Base-by-base conservation (phyloP, 176 grass and related monocot genomes). In the Musa schizocarpa region DNA sequence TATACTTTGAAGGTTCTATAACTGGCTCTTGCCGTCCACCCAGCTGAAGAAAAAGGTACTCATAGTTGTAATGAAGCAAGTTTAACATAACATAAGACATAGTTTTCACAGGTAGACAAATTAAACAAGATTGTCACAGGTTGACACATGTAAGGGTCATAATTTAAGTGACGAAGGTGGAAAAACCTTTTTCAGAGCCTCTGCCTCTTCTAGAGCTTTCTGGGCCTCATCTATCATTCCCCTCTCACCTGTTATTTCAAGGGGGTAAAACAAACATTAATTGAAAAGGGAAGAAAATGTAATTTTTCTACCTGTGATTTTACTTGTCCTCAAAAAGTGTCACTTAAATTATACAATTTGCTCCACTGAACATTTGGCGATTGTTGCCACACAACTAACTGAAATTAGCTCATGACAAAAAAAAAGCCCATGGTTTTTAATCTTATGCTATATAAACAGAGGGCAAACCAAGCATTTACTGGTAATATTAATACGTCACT, bases 181-280 rank as follows among this genome's bases (percentile, higher is more conserved):
- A 49, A 14, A 49, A 80, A 80, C 78, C 78, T 80, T 80, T 80
- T 73, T 80, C 13, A 80, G 69, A 65, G 78, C 78, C 64, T 80
- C 78, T n/a, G 78, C 78, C 58, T 80, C 78, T 80, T 80, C 78
- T 22, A 80, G 71, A 73, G 69, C 69, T 65, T 80, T 80, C 20
- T 80, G 78, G 53, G 78, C 78, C 22, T 80, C 78, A 65, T 80
- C 78, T 65, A 80, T 73, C 78, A 80, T 73, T 73, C 78, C 78
- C 9, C 20, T 73, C 69, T 80, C 78, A 80, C 78, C 78, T 80
- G 56, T 43, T n/a, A 64, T 73, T 53, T 20, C 49, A 10, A 48
- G 52, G 16, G 14, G 6, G 12, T 57, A 12, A 13, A 13, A 7
- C 63, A 55, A 52, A 27, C 27, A 23, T 4, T 8, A 55, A 53